These are phyloP conservation scores for Viola pubescens DNA, from an alignment of 441 rosid genomes.

Conservation along the genomic window DNA sequence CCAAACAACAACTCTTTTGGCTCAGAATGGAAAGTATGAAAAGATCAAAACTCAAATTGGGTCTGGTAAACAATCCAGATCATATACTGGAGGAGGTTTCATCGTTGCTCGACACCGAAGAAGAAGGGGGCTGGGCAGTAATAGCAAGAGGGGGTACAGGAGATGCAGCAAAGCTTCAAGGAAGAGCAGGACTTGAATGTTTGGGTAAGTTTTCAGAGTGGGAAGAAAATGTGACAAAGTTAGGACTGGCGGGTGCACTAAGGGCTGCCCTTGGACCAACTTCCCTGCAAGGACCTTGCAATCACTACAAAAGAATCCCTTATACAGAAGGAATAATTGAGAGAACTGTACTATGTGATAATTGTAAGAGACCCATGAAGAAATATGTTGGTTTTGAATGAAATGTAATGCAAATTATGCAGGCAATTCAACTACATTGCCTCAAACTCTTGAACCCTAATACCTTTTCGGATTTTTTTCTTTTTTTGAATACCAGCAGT, in stretches of 20 bases:
- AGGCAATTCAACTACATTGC: background rate
- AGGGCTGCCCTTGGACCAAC: conserved; percentile 29
- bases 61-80: conserved; percentile 25
- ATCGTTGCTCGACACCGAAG: conserved; percentile 35
- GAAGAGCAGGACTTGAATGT: conserved; percentile 30
- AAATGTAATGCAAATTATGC: conserved; percentile 11
- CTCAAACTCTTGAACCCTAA: background rate
- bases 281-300: conserved; percentile 31
- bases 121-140: conserved; percentile 50
- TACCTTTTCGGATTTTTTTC: background rate
- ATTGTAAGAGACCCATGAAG: conserved; percentile 58
- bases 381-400: conserved; percentile 42
- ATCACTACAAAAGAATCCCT: conserved; percentile 32
- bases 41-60: conserved; percentile 36
- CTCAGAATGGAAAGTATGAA: conserved; percentile 58
- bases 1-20: conserved; percentile 58
- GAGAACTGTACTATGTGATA: conserved; percentile 37
- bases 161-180: conserved; percentile 32
- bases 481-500: no score
- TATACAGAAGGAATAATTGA: conserved; percentile 29
- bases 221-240: conserved; percentile 35
- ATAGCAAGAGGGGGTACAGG: conserved; percentile 39
- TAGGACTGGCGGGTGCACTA: conserved; percentile 46
- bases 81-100: conserved; percentile 36
- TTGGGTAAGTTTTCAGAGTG: conserved; percentile 35